Conservation (phyloP, 768 basidiomycete genomes). For the Podaxis sp. region DNA sequence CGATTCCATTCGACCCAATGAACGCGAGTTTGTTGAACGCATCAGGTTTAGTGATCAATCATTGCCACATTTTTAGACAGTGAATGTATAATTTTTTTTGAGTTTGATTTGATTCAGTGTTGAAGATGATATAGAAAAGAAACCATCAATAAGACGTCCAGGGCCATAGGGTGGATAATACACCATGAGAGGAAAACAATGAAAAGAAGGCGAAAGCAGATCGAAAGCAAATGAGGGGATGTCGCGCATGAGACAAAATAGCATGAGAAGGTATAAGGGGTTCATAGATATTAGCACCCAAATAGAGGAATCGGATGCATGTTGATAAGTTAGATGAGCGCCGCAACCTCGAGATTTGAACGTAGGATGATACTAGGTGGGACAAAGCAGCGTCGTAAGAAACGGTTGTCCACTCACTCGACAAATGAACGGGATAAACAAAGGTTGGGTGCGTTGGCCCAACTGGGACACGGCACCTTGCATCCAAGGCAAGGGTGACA, state of each 20-base stretch:
- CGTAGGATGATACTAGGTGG: constrained; percentile 62
- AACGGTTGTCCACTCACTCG: constrained; percentile 17
- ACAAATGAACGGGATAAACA: background rate
- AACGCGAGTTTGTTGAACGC: too few species aligned
- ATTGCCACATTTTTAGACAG: background rate
- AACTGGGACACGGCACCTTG: background rate
- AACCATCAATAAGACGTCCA: constrained; percentile 8
- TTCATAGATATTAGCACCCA: constrained; percentile 4
- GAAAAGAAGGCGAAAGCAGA: background rate
- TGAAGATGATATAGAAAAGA: constrained; percentile 9
- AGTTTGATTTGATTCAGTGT: constrained; percentile 7
- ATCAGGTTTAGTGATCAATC: background rate
- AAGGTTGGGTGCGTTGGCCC: background rate
- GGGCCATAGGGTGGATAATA: constrained; percentile 7
- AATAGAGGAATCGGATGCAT: constrained; percentile 1
- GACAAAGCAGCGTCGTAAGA: constrained; percentile 27
- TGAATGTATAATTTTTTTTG: background rate
- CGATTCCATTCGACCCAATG: background rate
- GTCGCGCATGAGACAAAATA: background rate
- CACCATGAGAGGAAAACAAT: constrained; percentile 3
- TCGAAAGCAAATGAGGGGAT: background rate
- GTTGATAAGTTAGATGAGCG: constrained; percentile 46
- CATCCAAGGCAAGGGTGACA: constrained; percentile 11
- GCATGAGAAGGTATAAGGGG: background rate
- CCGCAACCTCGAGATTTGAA: constrained; percentile 58